Conservation (phyloP, 768 basidiomycete genomes). For the Mycena vitilis region DNA sequence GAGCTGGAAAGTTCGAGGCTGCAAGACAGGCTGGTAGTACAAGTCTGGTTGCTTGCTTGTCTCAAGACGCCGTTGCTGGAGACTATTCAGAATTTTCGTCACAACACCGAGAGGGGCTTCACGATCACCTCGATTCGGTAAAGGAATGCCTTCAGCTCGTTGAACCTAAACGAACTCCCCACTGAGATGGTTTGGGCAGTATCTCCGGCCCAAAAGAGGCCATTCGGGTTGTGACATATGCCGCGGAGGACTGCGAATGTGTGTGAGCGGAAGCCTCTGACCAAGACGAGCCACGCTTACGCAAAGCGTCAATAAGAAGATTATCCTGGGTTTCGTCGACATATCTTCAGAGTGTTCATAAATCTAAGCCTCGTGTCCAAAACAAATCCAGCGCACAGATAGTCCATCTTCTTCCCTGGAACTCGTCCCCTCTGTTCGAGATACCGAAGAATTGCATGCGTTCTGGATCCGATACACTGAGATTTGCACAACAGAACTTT, state of each 20-base stretch:
- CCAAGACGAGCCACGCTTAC: constrained; percentile 48
- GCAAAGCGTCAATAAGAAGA: constrained; percentile 69
- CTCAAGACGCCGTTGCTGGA: constrained; percentile 39
- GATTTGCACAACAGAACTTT: not conserved
- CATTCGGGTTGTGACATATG: constrained; percentile 72
- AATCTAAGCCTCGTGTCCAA: not conserved
- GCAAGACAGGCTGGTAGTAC: constrained; percentile 39
- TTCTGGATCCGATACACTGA: constrained; percentile 46
- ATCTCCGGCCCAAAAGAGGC: constrained; percentile 84
- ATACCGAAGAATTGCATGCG: constrained; percentile 59
- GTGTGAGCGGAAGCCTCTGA: not conserved
- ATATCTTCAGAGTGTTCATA: constrained; percentile 56
- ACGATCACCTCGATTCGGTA: constrained; percentile 67
- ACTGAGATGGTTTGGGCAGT: constrained; percentile 83
- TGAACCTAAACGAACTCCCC: constrained; percentile 78
- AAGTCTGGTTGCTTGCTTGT: constrained; percentile 13
- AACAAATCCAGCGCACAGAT: constrained; percentile 54
- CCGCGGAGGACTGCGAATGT: constrained; percentile 63
- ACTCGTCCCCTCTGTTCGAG: constrained; percentile 47
- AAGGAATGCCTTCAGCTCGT: constrained; percentile 76
- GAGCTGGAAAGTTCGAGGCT: constrained; percentile 62
- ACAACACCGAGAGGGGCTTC: not conserved
- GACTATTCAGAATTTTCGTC: not conserved
- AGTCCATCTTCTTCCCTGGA: constrained; percentile 61
- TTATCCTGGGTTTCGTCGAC: constrained; percentile 83